Evolutionary conservation across 345 rosid species (phyloP).

Genomic region (Rhizophora apiculata): DNA sequence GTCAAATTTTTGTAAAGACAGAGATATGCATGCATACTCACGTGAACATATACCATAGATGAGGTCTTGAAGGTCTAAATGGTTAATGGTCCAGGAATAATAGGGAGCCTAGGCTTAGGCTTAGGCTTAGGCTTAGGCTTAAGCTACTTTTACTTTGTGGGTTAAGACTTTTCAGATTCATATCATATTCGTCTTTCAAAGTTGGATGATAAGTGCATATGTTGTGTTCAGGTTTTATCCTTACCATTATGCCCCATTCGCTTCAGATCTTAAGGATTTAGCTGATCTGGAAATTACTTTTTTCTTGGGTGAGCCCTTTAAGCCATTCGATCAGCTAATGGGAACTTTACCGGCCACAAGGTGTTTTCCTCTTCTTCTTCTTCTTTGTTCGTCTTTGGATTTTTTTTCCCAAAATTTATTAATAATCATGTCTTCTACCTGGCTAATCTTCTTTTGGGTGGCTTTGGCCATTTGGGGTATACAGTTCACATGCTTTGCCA

Average conservation of each 20-base stretch:
- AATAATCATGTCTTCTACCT: background rate
- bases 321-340: constrained; percentile 98
- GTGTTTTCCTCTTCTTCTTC: constrained; percentile 25
- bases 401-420: background rate
- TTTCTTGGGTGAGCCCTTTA: constrained; percentile 86
- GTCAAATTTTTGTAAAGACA: background rate
- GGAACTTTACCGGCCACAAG: constrained; percentile 98
- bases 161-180: background rate
- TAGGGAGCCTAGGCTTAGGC: background rate
- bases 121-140: background rate
- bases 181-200: background rate
- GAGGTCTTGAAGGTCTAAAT: background rate
- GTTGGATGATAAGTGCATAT: background rate
- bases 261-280: constrained; percentile 86
- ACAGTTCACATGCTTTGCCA: constrained; percentile 89
- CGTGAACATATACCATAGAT: background rate
- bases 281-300: constrained; percentile 79
- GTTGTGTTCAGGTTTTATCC: constrained; percentile 86
- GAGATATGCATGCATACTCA: background rate
- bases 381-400: background rate
- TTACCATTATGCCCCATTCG: constrained; percentile 98
- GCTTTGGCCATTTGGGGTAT: constrained; percentile 23
- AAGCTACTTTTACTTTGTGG: background rate
- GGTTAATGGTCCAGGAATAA: background rate
- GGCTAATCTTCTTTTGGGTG: constrained; percentile 14